Evolutionary conservation across 148 eudicot genomes (phyloP).

Genomic region (Bassia scoparia): DNA sequence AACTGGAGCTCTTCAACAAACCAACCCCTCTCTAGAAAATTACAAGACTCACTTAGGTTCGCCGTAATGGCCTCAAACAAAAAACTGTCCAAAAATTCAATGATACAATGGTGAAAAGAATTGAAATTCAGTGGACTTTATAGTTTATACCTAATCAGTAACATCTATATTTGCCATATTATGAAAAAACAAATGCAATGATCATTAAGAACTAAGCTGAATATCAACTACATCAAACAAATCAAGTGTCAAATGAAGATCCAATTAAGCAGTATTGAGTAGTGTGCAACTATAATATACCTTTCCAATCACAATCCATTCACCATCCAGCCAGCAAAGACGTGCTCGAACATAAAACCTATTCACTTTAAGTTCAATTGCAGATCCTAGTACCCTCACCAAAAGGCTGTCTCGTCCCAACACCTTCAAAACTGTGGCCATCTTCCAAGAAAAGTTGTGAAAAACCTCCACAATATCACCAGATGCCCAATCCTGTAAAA

Average conservation of each 20-base stretch:
- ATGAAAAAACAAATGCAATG: not conserved
- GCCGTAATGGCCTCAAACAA: not conserved
- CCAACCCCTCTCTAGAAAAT: not conserved
- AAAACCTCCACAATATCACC: slow-evolving; percentile 75
- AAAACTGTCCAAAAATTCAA: not conserved
- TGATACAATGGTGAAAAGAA: not conserved
- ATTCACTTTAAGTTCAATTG: slow-evolving; percentile 39
- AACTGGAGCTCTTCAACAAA: not conserved
- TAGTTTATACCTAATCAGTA: not conserved
- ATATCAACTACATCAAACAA: slow-evolving; percentile 2
- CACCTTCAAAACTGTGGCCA: slow-evolving; percentile 50
- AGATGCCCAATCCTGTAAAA: slow-evolving; percentile 38
- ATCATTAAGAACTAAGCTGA: not conserved
- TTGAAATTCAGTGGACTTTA: not conserved
- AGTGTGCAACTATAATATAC: slow-evolving; percentile 25
- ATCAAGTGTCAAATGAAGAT: not conserved
- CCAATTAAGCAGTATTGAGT: not conserved
- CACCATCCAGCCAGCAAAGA: slow-evolving; percentile 63
- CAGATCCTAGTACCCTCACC: slow-evolving; percentile 66
- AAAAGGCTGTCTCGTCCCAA: slow-evolving; percentile 31
- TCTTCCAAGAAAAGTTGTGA: slow-evolving; percentile 55
- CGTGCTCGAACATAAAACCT: slow-evolving; percentile 54
- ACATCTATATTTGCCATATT: not conserved
- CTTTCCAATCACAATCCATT: slow-evolving; percentile 63
- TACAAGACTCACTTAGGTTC: not conserved